Base-by-base conservation (phyloP, 2,329 filamentous ascomycete genomes). In the Rhynchosporium agropyri region DNA sequence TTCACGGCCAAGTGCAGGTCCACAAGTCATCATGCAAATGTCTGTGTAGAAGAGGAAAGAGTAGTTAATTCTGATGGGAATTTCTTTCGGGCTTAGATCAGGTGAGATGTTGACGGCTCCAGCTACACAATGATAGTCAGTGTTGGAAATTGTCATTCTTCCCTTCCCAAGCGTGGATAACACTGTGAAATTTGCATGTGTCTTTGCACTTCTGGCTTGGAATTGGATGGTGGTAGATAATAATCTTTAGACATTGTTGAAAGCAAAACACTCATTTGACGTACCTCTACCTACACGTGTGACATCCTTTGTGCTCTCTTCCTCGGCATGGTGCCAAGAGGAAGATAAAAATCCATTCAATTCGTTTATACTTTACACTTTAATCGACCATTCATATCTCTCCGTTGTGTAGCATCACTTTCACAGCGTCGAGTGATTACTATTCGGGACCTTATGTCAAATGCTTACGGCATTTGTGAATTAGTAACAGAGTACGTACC, bases 31-130 rank as follows among this genome's bases (percentile, higher is more conserved):
- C 58, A 72, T 74, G 66, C 80, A 77, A 40, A 78, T 65, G 60
- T 79, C 80, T 3, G 87, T 89, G 56, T 83, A 85, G 73, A 87
- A 90, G 55, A 89, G 78, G 26, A 87, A 86, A 1, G 84, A 87
- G 62, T 85, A 84, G 7, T 85, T 89, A 64, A 89, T 78, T 60
- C 79, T 80, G 70, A 89, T 71, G 31, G 86, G 79, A 58, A 89
- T 85, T 64, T 87, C 77, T 72, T 85, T 80, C 58, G 77, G 77
- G n/a, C 58, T 49, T 13, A 64, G 38, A 31, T 57, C 51, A 8
- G 61, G 48, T 48, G 62, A 60, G 3, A 61, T 40, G 13, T 64
- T 55, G 42, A 55, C 46, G 8, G 33, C 50, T 12, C 50, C 50
- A 20, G 50, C 31, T 9, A 64, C 48, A 3, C 62, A 58, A 12